Base-by-base conservation (phyloP, 495 filamentous ascomycete species). In the Hypoxylon crocopeplum region DNA sequence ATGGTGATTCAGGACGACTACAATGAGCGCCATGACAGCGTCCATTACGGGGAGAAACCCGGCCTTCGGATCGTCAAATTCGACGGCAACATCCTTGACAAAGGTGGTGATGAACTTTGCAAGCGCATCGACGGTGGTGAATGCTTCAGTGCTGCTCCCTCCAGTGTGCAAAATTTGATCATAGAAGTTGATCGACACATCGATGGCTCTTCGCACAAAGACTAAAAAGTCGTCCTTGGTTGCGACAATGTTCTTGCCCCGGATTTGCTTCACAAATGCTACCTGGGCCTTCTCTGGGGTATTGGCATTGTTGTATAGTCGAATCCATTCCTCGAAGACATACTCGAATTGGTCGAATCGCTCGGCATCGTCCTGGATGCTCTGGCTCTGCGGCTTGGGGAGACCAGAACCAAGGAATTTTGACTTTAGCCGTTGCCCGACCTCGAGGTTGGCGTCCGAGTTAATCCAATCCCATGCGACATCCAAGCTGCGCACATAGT, bases 271-370 rank as follows among this genome's bases (percentile, higher is more conserved):
- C 30, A 98, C 84, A 73, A 98, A 99, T 1, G 90, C 84, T 6
- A 80, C 73, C 46, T 84, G 79, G 0, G 88, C 81, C 64, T 88
- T 90, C 22, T 92, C 88, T 8, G 84, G 84, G 0, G 86, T 84
- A 56, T 84, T 82, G 7, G 82, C 79, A 41, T 89, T 88, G 71
- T 88, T 85, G 77, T 85, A 92, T 12, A 98, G 81, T 32, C 87
- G 84, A 50, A 92, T 82, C 94, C 94, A 99, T 70, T 98, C 94
- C 7, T 88, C 89, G 69, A 99, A 96, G 34, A 96, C 81, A 67
- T 98, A 98, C 64, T 95, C 89, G 75, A 97, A 84, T 62, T 96
- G 93, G 46, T 93, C 88, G 37, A 84, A 83, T 64, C 85, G 86
- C 16, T 72, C 69, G 1, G 48, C 27, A 10, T 21, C 50, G 22